Base-by-base conservation (phyloP, 2,329 filamentous ascomycete genomes). In the Kalmusia sp. region DNA sequence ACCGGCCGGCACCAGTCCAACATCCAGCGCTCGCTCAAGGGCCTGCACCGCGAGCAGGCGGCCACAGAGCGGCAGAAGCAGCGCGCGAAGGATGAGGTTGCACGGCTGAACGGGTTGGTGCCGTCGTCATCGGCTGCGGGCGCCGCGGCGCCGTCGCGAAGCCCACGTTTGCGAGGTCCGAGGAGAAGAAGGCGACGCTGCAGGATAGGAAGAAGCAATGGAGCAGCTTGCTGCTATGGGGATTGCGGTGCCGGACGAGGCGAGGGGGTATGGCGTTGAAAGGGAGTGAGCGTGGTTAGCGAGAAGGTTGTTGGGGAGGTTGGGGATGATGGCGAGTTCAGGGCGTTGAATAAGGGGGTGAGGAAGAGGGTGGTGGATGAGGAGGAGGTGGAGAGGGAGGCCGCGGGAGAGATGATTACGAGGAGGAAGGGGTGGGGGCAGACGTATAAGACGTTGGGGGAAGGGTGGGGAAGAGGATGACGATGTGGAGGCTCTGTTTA, bases 171-270 rank as follows among this genome's bases (percentile, higher is more conserved):
- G 58, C 77, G 19, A 70, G 74, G 12, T 61, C 73, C 57, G 61
- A 68, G 15, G 66, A 69, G 31, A 79, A 76, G 49, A 77, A 79
- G 34, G 79, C 81, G 2, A 82, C 83, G 1, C 76, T 86, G 17
- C 84, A 87, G 7, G 89, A 96, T 60, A 80, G 91, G 51, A 93
- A 93, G 74, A 84, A 83, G 49, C 95, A 99, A 76, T 84, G 96
- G 88, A 92, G 58, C 92, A 98, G 74, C 80, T 99, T 9, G 92
- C 89, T 4, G 90, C 89, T 30, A 84, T 99, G 82, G 95, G 95
- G 0, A 87, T 99, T 43, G 85, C 87, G 40, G 84, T 98, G 49
- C 95, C 95, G 0, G 87, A 91, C 38, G 87, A 90, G 60, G 87
- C 91, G 51, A 82, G 91, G 54, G 81, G 91, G 95, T 54, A 87